A percentile compares a stretch with the other conserved stretches of the same genome.
Conservation (phyloP, 306 rosid genomes). For the Alnus rubra region DNA sequence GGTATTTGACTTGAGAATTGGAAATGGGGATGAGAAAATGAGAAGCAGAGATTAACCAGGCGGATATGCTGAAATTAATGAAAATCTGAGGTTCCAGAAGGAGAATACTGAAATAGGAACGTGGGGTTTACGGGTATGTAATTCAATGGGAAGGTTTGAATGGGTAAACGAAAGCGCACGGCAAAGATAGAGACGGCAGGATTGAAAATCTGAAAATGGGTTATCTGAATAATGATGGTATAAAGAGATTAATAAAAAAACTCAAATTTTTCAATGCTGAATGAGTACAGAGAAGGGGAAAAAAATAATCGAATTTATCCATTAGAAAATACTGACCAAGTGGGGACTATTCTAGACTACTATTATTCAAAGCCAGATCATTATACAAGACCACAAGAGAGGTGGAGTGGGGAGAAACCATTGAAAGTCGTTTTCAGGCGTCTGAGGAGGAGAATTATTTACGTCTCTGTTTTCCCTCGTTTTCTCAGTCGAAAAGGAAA, state of each 20-base stretch:
- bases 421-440: too few relatives aligned
- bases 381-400: not conserved
- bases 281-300: not conserved
- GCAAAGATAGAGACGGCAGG: not conserved
- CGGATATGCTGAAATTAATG: not conserved
- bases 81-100: not conserved
- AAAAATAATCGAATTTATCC: not conserved
- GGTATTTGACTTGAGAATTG: not conserved
- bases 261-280: not conserved
- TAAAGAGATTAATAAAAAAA: not conserved
- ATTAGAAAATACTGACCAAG: not conserved
- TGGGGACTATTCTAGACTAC: not conserved
- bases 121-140: not conserved
- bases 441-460: not conserved
- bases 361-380: not conserved
- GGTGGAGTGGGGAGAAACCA: not conserved
- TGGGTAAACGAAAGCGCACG: constrained; percentile 22
- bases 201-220: not conserved
- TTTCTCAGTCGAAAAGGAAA: too few relatives aligned
- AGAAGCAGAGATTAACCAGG: not conserved
- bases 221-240: not conserved
- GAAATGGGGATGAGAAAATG: not conserved
- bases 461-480: too few relatives aligned
- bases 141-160: constrained; percentile 11
- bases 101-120: constrained; percentile 12